A percentile compares a stretch with the other conserved stretches of the same genome.
Evolutionary conservation across 2,329 filamentous ascomycete genomes (phyloP).

Genomic region (Elsinoe australis): DNA sequence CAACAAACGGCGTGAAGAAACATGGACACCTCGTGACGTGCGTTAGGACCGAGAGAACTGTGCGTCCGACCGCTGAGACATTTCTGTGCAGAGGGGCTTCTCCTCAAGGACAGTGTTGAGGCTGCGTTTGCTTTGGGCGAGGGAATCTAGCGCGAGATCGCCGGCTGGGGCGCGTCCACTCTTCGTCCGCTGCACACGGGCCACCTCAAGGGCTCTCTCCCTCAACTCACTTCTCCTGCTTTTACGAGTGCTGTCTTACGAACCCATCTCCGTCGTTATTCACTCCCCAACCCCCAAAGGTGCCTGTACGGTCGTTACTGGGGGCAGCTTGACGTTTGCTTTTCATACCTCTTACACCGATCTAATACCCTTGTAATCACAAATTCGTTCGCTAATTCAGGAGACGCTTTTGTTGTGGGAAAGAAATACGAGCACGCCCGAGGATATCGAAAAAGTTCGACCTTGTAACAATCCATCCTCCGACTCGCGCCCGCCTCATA

Average conservation of each 20-base stretch:
- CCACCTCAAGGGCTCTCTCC: neutral
- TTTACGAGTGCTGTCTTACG: neutral
- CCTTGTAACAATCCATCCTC: neutral
- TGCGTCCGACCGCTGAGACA: constrained; percentile 13
- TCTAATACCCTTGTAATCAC: constrained; percentile 10
- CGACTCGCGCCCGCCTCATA: neutral
- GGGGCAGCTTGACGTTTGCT: neutral
- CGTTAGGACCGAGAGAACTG: no score
- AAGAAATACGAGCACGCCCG: constrained; percentile 4
- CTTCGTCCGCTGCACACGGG: no score
- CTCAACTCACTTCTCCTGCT: neutral
- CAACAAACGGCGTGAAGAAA: neutral
- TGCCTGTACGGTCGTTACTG: constrained; percentile 11
- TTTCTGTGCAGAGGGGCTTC: no score
- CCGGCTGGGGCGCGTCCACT: no score
- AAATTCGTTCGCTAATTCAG: neutral
- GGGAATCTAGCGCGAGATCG: no score
- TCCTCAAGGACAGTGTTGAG: constrained; percentile 6
- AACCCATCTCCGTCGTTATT: neutral
- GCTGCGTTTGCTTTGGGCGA: no score
- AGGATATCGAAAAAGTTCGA: constrained; percentile 8
- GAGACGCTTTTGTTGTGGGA: constrained; percentile 10
- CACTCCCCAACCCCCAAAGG: neutral
- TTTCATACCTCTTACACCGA: neutral
- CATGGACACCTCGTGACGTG: neutral